Percentiles rank a stretch among this genome's conserved stretches.
phyloP scores from a whole-genome alignment of 352 stramenopile species.

The Phytophthora sp. region DNA sequence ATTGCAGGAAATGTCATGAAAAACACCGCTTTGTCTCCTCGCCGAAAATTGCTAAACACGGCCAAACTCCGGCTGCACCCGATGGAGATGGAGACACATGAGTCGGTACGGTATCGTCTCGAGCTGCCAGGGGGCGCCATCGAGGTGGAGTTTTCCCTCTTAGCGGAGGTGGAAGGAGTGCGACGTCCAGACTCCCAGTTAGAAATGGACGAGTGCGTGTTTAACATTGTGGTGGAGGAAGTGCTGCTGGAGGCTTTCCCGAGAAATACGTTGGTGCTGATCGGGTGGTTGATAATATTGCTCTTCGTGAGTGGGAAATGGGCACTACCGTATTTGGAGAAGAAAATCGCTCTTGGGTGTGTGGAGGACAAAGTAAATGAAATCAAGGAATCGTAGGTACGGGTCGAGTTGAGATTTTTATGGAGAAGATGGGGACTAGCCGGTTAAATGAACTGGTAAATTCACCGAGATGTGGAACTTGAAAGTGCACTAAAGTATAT shows the following conservation, averaged over 20 bases:
- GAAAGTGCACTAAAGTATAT: no score
- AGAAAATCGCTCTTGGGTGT: conserved; percentile 56
- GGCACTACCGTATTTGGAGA: conserved; percentile 55
- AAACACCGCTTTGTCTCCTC: conserved; percentile 26
- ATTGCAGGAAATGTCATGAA: conserved; percentile 24
- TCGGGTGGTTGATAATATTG: conserved; percentile 60
- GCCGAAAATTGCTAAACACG: conserved; percentile 64
- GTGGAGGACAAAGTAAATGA: conserved; percentile 39
- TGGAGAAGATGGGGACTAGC: no score
- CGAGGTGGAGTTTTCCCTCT: conserved; percentile 54
- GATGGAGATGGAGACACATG: conserved; percentile 39
- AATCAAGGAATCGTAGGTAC: conserved; percentile 37
- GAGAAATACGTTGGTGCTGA: conserved; percentile 55
- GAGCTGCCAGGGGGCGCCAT: conserved; percentile 26
- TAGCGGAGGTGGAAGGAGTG: conserved; percentile 58
- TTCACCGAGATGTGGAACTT: no score
- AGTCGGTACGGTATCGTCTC: conserved; percentile 38
- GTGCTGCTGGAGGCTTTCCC: conserved; percentile 64
- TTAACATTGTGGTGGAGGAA: conserved; percentile 80
- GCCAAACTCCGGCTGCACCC: conserved; percentile 67
- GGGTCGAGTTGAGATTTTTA: no score
- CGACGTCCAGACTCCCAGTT: conserved; percentile 40
- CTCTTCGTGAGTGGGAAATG: conserved; percentile 42
- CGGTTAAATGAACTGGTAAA: no score
- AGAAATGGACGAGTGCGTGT: conserved; percentile 54